Evolutionary conservation across 495 filamentous ascomycete species (phyloP).

Genomic region (Xylaria scruposa): DNA sequence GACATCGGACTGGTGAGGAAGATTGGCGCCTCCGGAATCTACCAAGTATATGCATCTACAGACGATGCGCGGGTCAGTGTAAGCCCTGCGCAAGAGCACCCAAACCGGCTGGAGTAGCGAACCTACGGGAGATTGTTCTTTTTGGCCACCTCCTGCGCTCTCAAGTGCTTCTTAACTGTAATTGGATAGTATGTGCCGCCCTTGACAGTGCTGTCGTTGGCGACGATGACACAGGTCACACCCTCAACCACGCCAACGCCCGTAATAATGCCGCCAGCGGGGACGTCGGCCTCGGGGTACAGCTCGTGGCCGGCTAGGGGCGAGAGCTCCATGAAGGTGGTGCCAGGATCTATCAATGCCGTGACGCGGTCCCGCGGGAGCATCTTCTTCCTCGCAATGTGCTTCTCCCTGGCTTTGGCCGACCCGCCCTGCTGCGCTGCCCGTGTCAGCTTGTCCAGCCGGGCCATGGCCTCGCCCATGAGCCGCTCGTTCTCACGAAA

Average conservation of each 20-base stretch:
- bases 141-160: conserved; percentile 88
- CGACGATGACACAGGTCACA: conserved; percentile 91
- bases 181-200: conserved; percentile 99
- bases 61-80: conserved; percentile 16
- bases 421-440: conserved; percentile 78
- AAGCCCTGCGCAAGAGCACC: conserved; percentile 3
- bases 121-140: conserved; percentile 75
- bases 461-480: conserved; percentile 74
- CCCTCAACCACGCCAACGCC: conserved; percentile 91
- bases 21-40: conserved; percentile 94
- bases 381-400: conserved; percentile 90
- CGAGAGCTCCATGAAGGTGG: conserved; percentile 89
- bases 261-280: conserved; percentile 88
- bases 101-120: background rate
- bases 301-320: conserved; percentile 84
- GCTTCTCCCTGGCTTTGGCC: conserved; percentile 86
- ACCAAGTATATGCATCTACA: conserved; percentile 89
- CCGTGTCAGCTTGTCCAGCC: conserved; percentile 70
- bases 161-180: conserved; percentile 96
- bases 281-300: conserved; percentile 75
- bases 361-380: conserved; percentile 88
- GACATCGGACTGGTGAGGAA: conserved; percentile 94
- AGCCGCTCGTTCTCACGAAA: conserved; percentile 82
- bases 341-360: conserved; percentile 85
- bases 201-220: conserved; percentile 98